Evolutionary conservation across 495 filamentous ascomycete genomes (phyloP).

Genomic region (Hypomontagnella monticulosa): DNA sequence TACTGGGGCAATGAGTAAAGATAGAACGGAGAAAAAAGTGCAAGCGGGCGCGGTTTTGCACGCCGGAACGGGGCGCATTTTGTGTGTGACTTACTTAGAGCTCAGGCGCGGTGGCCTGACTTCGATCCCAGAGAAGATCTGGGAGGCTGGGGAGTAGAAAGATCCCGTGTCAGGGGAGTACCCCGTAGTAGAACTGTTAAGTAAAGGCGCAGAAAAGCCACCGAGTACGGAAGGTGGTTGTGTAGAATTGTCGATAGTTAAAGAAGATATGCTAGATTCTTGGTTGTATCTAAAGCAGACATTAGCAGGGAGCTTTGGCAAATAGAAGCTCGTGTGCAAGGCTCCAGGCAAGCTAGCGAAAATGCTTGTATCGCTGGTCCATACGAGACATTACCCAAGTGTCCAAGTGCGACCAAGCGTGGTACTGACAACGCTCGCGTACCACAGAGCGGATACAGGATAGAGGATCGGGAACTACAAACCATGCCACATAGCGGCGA

Average conservation of each 20-base stretch:
- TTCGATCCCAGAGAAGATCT: slow-evolving; percentile 57
- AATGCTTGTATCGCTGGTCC: slow-evolving; percentile 46
- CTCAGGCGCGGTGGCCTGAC: slow-evolving; percentile 59
- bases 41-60: slow-evolving; percentile 23
- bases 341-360: slow-evolving; percentile 47
- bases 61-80: slow-evolving; percentile 17
- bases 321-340: slow-evolving; percentile 43
- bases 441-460: slow-evolving; percentile 54
- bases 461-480: slow-evolving; percentile 55
- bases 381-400: slow-evolving; percentile 45
- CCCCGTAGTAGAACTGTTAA: slow-evolving; percentile 46
- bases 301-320: slow-evolving; percentile 50
- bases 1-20: slow-evolving; percentile 54
- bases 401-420: slow-evolving; percentile 55
- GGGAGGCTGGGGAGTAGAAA: slow-evolving; percentile 56
- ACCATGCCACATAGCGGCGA: slow-evolving; percentile 48
- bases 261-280: slow-evolving; percentile 55
- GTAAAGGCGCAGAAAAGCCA: slow-evolving; percentile 55
- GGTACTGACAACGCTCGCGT: slow-evolving; percentile 58
- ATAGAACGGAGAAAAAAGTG: slow-evolving; percentile 27
- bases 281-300: slow-evolving; percentile 54
- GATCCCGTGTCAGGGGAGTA: slow-evolving; percentile 57
- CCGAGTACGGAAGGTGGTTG: slow-evolving; percentile 57
- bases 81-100: slow-evolving; percentile 58
- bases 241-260: slow-evolving; percentile 57